Base-by-base conservation (phyloP, 192 early-diverging fungal species). In the Gonapodya prolifera region DNA sequence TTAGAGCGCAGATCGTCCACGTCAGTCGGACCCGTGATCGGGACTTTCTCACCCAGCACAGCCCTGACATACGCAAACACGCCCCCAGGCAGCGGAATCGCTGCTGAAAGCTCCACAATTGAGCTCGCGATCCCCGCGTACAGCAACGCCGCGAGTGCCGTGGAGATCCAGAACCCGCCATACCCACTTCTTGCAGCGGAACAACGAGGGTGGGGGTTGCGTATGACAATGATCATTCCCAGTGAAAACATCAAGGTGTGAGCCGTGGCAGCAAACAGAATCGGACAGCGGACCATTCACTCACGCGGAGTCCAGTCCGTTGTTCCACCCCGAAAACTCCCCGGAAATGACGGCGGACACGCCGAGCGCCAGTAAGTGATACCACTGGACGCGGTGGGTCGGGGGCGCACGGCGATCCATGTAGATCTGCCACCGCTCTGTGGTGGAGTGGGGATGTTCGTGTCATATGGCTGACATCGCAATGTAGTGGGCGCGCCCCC, bases 281-380 rank as follows among this genome's bases (percentile, higher is more conserved):
- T n/a, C n/a, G n/a, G n/a, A n/a, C n/a, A n/a, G n/a, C n/a, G n/a
- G n/a, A n/a, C n/a, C n/a, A n/a, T 8, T 23, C 45, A 16, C 45
- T 61, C 23, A 61, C 45, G 45, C 45, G 45, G 23, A 8, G 8
- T 23, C 23, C 2, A 77, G 1, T 2, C 45, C 77, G 28, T 23
- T 77, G 30, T 77, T 77, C 77, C 77, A 77, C 2, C 77, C 77
- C 1, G 77, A 2, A 77, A 77, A 77, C 69, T 77, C 77, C 1
- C 77, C 77, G 2, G 77, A 28, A 17, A 77, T 77, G 2, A 77
- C 77, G 1, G 77, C 77, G 35, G 45, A 70, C 18, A 77, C 34
- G 45, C 77, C 34, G 17, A 77, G 77, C 2, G 28, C 77, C 2
- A 75, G 1, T 17, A 77, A 23, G 30, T 77, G 77, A 61, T 61